Conservation (phyloP, 495 filamentous ascomycete genomes). For the Cryomyces minteri region DNA sequence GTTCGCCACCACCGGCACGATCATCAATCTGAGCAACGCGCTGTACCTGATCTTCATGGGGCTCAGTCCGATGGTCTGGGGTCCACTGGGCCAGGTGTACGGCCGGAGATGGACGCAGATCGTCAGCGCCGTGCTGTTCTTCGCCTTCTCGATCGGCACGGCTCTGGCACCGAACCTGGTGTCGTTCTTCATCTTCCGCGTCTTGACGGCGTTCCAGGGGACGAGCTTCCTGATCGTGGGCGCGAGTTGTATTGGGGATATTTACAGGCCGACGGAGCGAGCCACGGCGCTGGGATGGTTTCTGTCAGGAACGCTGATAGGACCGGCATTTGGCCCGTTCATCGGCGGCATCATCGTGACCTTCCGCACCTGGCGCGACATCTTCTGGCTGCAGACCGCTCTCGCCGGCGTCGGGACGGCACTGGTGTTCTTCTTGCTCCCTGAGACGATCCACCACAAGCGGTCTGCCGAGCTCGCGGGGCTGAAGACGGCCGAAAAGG, state of each 20-base stretch:
- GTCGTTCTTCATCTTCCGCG: conserved; percentile 49
- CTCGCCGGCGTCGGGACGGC: conserved; percentile 37
- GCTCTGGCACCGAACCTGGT: conserved; percentile 47
- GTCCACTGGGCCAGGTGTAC: conserved; percentile 48
- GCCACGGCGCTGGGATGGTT: conserved; percentile 56
- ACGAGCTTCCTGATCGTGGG: conserved; percentile 51
- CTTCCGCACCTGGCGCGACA: conserved; percentile 45
- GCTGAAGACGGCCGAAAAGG: conserved; percentile 23
- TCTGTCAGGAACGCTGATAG: conserved; percentile 47
- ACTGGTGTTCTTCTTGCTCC: conserved; percentile 43
- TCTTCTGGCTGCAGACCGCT: conserved; percentile 56
- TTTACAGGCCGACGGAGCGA: conserved; percentile 33
- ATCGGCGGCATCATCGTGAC: conserved; percentile 43
- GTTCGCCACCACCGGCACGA: conserved; percentile 37
- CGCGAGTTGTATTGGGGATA: conserved; percentile 36
- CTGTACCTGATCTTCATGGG: conserved; percentile 56
- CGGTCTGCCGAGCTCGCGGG: conserved; percentile 34
- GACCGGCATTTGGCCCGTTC: conserved; percentile 53
- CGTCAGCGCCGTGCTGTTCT: conserved; percentile 32
- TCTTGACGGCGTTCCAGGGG: conserved; percentile 52
- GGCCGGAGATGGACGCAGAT: conserved; percentile 37
- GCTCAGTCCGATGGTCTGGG: conserved; percentile 45
- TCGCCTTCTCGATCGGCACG: conserved; percentile 43
- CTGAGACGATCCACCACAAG: conserved; percentile 48
- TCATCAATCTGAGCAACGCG: conserved; percentile 53